Conservation (phyloP, 73 alveolate species). For the Breviolum minutum region DNA sequence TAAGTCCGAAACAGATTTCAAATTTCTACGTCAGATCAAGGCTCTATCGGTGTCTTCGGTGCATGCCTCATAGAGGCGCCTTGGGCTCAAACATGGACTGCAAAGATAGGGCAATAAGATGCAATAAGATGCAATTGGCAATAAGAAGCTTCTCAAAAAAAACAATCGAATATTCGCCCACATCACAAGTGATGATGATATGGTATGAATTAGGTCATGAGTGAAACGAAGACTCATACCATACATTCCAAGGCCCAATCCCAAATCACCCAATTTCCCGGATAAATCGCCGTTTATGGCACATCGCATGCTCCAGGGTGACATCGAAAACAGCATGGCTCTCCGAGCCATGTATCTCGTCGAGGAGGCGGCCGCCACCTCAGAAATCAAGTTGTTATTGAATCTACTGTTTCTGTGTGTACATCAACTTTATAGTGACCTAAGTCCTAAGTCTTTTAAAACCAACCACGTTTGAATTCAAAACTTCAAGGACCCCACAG, state of each 20-base stretch:
- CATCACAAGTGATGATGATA: too few relatives aligned
- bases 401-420: neutral
- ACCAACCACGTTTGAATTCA: neutral
- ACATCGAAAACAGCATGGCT: slow-evolving; percentile 82
- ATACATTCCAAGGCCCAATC: too few relatives aligned
- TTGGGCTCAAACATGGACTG: neutral
- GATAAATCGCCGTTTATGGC: neutral
- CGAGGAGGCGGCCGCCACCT: slow-evolving; percentile 81
- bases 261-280: too few relatives aligned
- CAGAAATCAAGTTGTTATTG: neutral
- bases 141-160: too few relatives aligned
- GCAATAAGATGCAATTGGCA: neutral
- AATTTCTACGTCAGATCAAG: neutral
- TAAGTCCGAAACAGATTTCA: too few relatives aligned
- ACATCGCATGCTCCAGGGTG: slow-evolving; percentile 70
- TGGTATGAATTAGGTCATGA: too few relatives aligned
- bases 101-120: neutral
- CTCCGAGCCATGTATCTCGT: slow-evolving; percentile 60
- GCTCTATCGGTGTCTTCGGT: slow-evolving; percentile 18
- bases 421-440: neutral
- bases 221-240: too few relatives aligned
- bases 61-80: slow-evolving; percentile 65
- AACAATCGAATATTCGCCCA: too few relatives aligned
- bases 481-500: neutral
- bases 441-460: neutral